A percentile compares a stretch with the other conserved stretches of the same genome.
These are phyloP conservation scores for Rhizopogon parksii DNA, from an alignment of 1,284 basidiomycete species.

Conservation along the genomic window DNA sequence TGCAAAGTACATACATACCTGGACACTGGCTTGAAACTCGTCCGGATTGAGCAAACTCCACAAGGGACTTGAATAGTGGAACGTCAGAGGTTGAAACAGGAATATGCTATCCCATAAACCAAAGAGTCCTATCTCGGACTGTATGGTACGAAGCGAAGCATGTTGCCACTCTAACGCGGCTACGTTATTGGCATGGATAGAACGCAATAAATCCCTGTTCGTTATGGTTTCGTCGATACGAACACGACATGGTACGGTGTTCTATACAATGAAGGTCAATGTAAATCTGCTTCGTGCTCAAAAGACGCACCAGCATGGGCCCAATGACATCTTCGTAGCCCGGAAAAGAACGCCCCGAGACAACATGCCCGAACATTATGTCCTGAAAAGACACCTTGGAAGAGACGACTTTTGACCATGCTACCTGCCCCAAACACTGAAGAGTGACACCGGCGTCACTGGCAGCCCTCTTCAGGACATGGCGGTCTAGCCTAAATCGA, in stretches of 20 bases:
- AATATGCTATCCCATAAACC: slow-evolving; percentile 41
- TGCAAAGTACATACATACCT: slow-evolving; percentile 25
- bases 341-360: slow-evolving; percentile 39
- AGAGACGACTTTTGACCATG: slow-evolving; percentile 37
- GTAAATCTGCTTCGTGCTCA: neutral
- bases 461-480: slow-evolving; percentile 12
- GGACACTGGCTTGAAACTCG: slow-evolving; percentile 33
- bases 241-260: slow-evolving; percentile 41
- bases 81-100: slow-evolving; percentile 35
- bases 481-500: slow-evolving; percentile 8
- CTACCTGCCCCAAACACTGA: slow-evolving; percentile 37
- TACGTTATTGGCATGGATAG: slow-evolving; percentile 36
- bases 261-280: slow-evolving; percentile 25
- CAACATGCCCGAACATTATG: slow-evolving; percentile 42
- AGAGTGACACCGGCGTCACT: slow-evolving; percentile 26
- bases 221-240: slow-evolving; percentile 21
- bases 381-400: slow-evolving; percentile 28
- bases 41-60: slow-evolving; percentile 33
- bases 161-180: slow-evolving; percentile 41
- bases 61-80: slow-evolving; percentile 12
- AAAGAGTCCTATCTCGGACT: slow-evolving; percentile 29
- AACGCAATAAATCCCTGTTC: slow-evolving; percentile 33
- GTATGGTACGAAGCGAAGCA: slow-evolving; percentile 39
- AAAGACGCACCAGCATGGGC: slow-evolving; percentile 35
- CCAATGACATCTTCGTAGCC: slow-evolving; percentile 42